Evolutionary conservation across 495 filamentous ascomycete species (phyloP).

Genomic region (Astrothelium macrocarpum): DNA sequence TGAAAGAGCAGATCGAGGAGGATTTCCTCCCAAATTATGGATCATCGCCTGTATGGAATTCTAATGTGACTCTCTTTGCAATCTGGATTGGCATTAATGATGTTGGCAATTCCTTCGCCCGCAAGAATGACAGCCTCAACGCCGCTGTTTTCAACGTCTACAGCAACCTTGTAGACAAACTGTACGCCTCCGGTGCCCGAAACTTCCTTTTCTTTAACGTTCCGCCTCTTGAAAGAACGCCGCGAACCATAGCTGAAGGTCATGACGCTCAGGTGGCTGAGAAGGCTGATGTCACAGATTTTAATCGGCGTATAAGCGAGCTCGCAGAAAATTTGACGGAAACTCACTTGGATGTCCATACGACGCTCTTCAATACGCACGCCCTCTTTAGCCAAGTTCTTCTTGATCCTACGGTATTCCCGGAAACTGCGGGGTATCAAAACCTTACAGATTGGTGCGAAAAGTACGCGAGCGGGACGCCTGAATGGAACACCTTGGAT

Average conservation of each 20-base stretch:
- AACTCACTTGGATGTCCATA: conserved; percentile 18
- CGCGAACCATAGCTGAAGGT: conserved; percentile 34
- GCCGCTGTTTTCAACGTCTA: conserved; percentile 50
- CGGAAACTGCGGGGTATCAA: conserved; percentile 34
- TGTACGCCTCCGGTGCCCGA: conserved; percentile 54
- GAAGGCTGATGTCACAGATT: conserved; percentile 21
- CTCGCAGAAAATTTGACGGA: conserved; percentile 17
- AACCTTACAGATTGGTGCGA: conserved; percentile 47
- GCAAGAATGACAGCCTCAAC: conserved; percentile 40
- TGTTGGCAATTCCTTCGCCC: conserved; percentile 53
- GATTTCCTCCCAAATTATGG: conserved; percentile 41
- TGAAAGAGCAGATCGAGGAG: conserved; percentile 49
- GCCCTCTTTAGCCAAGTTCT: conserved; percentile 22
- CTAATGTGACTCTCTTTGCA: conserved; percentile 51
- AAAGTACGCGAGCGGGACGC: conserved; percentile 48
- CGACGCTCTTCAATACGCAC: conserved; percentile 28
- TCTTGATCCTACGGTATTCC: conserved; percentile 19
- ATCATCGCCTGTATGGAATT: conserved; percentile 43
- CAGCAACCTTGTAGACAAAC: conserved; percentile 41
- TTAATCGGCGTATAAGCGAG: conserved; percentile 20
- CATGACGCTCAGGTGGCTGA: conserved; percentile 10
- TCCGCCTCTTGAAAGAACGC: conserved; percentile 58
- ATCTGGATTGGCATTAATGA: conserved; percentile 79
- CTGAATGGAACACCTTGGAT: conserved; percentile 36
- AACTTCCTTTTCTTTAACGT: conserved; percentile 69